These are phyloP conservation scores for Trametes polyzona DNA, from an alignment of 1,284 basidiomycete species.

Conservation along the genomic window DNA sequence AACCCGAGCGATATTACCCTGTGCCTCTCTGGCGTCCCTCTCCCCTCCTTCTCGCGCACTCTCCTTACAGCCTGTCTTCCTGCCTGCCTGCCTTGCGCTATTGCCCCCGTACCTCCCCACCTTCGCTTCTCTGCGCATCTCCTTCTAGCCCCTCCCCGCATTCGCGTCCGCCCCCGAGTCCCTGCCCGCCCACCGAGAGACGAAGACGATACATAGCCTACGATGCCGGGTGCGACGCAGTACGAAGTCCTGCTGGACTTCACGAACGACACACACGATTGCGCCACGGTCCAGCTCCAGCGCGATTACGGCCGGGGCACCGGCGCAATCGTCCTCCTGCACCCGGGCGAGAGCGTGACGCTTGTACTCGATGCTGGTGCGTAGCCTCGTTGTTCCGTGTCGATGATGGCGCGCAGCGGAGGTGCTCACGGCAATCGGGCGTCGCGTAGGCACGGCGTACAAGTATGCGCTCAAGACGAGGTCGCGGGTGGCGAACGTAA, in stretches of 20 bases:
- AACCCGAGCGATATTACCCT: slow-evolving; percentile 31
- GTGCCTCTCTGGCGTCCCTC: slow-evolving; percentile 36
- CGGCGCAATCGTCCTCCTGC: slow-evolving; percentile 57
- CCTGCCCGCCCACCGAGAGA: background rate
- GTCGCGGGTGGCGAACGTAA: slow-evolving; percentile 68
- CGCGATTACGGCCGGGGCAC: slow-evolving; percentile 63
- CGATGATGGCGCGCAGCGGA: background rate
- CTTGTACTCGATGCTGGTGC: slow-evolving; percentile 63
- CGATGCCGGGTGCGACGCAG: slow-evolving; percentile 53
- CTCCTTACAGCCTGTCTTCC: slow-evolving; percentile 24
- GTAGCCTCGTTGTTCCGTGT: slow-evolving; percentile 1
- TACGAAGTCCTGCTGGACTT: slow-evolving; percentile 72
- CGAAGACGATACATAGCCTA: slow-evolving; percentile 1
- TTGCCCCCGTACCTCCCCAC: slow-evolving; percentile 33
- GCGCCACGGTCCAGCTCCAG: slow-evolving; percentile 64
- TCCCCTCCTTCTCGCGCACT: slow-evolving; percentile 38
- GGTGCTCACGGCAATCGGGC: slow-evolving; percentile 13
- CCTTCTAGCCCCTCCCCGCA: slow-evolving; percentile 19
- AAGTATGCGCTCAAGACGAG: slow-evolving; percentile 68
- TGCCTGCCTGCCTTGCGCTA: slow-evolving; percentile 13
- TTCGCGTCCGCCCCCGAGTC: slow-evolving; percentile 15
- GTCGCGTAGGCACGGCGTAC: slow-evolving; percentile 55
- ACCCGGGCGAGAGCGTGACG: slow-evolving; percentile 65
- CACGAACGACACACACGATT: slow-evolving; percentile 68
- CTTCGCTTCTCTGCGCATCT: slow-evolving; percentile 22